These are phyloP conservation scores for Blastobotrys ciferrii DNA, from an alignment of 1,139 yeast species.

Conservation along the genomic window DNA sequence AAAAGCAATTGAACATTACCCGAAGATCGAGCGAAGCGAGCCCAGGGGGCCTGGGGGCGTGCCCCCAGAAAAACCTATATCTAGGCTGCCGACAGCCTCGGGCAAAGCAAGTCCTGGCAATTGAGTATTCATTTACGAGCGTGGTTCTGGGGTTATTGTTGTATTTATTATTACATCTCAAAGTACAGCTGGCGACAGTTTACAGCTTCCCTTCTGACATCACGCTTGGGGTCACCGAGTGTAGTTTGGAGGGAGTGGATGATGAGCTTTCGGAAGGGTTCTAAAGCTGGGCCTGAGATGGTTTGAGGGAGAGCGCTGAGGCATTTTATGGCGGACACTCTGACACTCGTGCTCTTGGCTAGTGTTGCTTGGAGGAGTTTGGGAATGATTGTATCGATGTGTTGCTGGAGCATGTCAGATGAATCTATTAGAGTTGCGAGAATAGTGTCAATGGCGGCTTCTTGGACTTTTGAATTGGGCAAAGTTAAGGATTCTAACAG, in stretches of 20 bases:
- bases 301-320: conserved; percentile 47
- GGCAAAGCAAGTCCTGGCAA: too few species aligned
- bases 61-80: too few species aligned
- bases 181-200: conserved; percentile 75
- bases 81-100: too few species aligned
- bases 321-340: conserved; percentile 57
- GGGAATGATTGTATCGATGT: conserved; percentile 58
- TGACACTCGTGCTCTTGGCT: conserved; percentile 38
- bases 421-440: conserved; percentile 53
- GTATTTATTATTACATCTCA: conserved; percentile 43
- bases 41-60: too few species aligned
- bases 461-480: conserved; percentile 48
- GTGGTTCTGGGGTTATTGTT: too few species aligned
- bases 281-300: conserved; percentile 43
- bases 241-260: conserved; percentile 49
- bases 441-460: conserved; percentile 53
- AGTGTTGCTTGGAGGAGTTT: conserved; percentile 45
- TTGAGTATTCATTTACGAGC: too few species aligned
- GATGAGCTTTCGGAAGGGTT: conserved; percentile 53
- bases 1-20: too few species aligned
- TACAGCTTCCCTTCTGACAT: conserved; percentile 70
- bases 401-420: conserved; percentile 49
- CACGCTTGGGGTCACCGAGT: conserved; percentile 73
- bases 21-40: too few species aligned
- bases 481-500: conserved; percentile 62